Base-by-base conservation (phyloP, 768 basidiomycete genomes). In the Pisolithus microcarpus region DNA sequence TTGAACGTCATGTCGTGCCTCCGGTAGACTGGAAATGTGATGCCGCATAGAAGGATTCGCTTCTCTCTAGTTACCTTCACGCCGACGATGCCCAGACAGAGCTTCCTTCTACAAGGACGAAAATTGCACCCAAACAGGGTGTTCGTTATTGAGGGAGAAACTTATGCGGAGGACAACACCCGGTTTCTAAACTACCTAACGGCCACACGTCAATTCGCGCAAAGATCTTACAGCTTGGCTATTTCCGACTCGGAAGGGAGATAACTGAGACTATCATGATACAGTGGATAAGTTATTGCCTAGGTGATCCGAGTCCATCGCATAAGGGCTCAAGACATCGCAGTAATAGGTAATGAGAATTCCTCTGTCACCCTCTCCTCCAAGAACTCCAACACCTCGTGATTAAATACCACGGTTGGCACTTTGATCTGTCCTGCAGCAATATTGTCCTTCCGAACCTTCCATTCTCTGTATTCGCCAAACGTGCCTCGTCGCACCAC, bases 351-450 rank as follows among this genome's bases (percentile, higher is more conserved):
- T 18, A 16, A 19, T 9, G 45, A 58, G 54, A 28, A 53, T 36
- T 62, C 62, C 15, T 50, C 26, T 0, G 55, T 40, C 5, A 60
- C 60, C 4, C 53, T 52, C 24, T 39, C 56, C 5, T 43, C 48
- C 36, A 61, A 44, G 58, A 63, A 64, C 7, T 52, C 30, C 43
- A 47, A 46, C 24, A 37, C 26, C 16, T 26, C 52, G 10, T 57
- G 55, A 31, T 58, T 52, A 54, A 48, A 57, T 1, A 53, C 44
- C 26, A 64, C 55, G 19, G 40, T 15, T 0, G 58, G 62, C 6
- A 62, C 54, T 46, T 64, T 64, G 40, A 57, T 47, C 31, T 64
- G 58, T 1, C 56, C 58, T 8, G 58, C 50, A 23, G 50, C 55
- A 43, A 50, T 43, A 21, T 59, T 55, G 11, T 55, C 58, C 39